phyloP scores from a whole-genome alignment of 169 alveolate species.

The Plasmodium reichenowi region DNA sequence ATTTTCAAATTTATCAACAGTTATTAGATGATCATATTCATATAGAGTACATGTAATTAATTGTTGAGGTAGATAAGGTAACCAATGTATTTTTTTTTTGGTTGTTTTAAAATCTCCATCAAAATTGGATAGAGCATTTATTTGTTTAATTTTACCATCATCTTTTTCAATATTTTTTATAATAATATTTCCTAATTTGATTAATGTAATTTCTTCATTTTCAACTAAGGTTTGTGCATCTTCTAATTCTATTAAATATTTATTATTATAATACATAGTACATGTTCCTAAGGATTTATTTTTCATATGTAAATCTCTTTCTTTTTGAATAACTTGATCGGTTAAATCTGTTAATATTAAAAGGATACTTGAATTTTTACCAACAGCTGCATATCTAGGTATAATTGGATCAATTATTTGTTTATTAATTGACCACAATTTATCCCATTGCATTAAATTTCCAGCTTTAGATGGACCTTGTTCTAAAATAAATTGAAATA shows the following conservation, averaged over 20 bases:
- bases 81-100: conserved; percentile 94
- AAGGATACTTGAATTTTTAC: conserved; percentile 71
- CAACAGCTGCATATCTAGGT: conserved; percentile 96
- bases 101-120: conserved; percentile 94
- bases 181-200: conserved; percentile 97
- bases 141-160: conserved; percentile 77
- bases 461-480: conserved; percentile 98
- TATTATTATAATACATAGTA: conserved; percentile 82
- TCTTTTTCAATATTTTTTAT: conserved; percentile 70
- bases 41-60: conserved; percentile 85
- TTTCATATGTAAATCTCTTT: conserved; percentile 94
- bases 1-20: conserved; percentile 93
- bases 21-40: conserved; percentile 96
- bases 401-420: conserved; percentile 95
- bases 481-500: conserved; percentile 96
- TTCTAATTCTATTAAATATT: conserved; percentile 90
- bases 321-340: conserved; percentile 79
- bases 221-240: conserved; percentile 92
- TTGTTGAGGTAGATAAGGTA: conserved; percentile 83
- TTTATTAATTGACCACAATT: conserved; percentile 98
- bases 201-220: conserved; percentile 96
- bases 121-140: conserved; percentile 88
- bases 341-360: conserved; percentile 77
- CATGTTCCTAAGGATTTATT: conserved; percentile 93
- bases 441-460: conserved; percentile 99